Conservation (phyloP, 331 rosid genomes). For the Cydonia oblonga region DNA sequence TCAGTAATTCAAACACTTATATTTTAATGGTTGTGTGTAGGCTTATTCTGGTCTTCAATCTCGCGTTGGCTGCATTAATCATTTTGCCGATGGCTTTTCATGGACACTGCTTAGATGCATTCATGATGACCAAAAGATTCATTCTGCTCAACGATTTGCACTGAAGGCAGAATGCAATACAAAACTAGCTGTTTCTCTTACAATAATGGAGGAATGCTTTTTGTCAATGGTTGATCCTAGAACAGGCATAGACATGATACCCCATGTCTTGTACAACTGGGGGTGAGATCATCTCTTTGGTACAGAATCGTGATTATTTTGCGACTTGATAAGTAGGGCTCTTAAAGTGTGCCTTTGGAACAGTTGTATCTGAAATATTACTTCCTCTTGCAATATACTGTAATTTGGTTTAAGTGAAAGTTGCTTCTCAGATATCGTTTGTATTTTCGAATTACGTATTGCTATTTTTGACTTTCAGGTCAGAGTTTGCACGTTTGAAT, state of each 20-base stretch:
- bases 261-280: constrained; percentile 86
- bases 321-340: neutral
- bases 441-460: constrained; percentile 7
- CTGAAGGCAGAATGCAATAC: constrained; percentile 92
- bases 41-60: constrained; percentile 73
- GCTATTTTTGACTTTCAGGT: constrained; percentile 44
- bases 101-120: constrained; percentile 88
- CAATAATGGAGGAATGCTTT: constrained; percentile 96
- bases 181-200: constrained; percentile 84
- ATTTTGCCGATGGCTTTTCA: constrained; percentile 47
- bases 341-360: neutral
- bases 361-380: neutral
- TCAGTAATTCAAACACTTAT: constrained; percentile 6
- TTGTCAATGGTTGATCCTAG: constrained; percentile 91
- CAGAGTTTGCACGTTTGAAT: constrained; percentile 83
- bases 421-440: neutral
- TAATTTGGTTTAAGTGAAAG: neutral
- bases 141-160: constrained; percentile 81
- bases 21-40: constrained; percentile 35
- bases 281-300: constrained; percentile 45
- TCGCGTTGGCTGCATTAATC: constrained; percentile 59
- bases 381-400: neutral
- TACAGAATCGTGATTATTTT: neutral
- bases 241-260: constrained; percentile 98
- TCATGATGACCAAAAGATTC: constrained; percentile 78